Evolutionary conservation across 1,284 basidiomycete species (phyloP).

Genomic region (Apiotrichum porosum): DNA sequence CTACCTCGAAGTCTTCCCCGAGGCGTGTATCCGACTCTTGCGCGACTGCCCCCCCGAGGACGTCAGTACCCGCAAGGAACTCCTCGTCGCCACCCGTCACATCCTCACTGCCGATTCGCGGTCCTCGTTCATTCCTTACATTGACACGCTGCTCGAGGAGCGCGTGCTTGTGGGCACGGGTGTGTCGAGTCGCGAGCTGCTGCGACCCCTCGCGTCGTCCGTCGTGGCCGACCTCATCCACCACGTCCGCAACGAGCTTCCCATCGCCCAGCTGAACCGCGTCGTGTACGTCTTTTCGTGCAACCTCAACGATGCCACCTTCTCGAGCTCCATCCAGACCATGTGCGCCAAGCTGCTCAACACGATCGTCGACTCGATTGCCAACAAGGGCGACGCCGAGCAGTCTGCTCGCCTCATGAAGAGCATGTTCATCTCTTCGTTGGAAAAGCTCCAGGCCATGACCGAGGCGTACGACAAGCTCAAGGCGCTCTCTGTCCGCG

Average conservation of each 20-base stretch:
- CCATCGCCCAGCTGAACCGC: slow-evolving; percentile 68
- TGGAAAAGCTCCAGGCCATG: slow-evolving; percentile 82
- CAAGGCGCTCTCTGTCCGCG: slow-evolving; percentile 36
- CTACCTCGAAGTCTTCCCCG: slow-evolving; percentile 76
- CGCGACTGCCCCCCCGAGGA: slow-evolving; percentile 90
- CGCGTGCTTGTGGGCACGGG: slow-evolving; percentile 83
- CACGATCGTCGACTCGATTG: slow-evolving; percentile 78
- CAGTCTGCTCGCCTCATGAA: slow-evolving; percentile 65
- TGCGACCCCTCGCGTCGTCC: slow-evolving; percentile 77
- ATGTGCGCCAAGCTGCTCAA: slow-evolving; percentile 92
- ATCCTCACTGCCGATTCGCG: slow-evolving; percentile 78
- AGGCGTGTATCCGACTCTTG: slow-evolving; percentile 76
- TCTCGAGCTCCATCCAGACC: slow-evolving; percentile 77
- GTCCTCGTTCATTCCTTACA: slow-evolving; percentile 71
- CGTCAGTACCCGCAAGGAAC: slow-evolving; percentile 80
- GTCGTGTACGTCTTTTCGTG: slow-evolving; percentile 83
- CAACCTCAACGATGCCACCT: slow-evolving; percentile 82
- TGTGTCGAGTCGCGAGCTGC: slow-evolving; percentile 69
- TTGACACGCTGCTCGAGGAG: slow-evolving; percentile 89
- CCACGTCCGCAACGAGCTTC: slow-evolving; percentile 80
- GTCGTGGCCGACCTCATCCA: slow-evolving; percentile 92
- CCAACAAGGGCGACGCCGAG: slow-evolving; percentile 65
- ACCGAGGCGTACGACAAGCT: slow-evolving; percentile 57
- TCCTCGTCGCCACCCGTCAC: slow-evolving; percentile 89
- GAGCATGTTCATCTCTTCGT: slow-evolving; percentile 74